Percentiles rank a stretch among this genome's conserved stretches.
These are phyloP conservation scores for Sideroxylon spinosum DNA, from an alignment of 179 eudicot genomes.

Conservation along the genomic window DNA sequence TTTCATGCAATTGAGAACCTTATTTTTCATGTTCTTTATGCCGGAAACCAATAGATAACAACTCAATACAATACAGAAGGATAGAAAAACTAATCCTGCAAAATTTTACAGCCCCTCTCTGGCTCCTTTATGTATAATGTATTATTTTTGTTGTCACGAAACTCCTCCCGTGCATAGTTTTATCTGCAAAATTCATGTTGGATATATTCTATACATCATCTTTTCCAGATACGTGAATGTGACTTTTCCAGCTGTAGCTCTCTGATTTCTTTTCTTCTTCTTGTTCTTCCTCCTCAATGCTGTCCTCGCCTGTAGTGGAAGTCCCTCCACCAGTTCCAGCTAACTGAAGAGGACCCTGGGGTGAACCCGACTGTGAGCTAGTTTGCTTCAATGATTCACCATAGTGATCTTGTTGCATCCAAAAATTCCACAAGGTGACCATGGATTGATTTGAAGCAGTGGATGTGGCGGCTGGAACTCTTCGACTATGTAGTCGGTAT, in stretches of 20 bases:
- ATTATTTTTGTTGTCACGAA: slow-evolving; percentile 5
- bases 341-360: slow-evolving; percentile 56
- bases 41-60: background rate
- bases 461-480: slow-evolving; percentile 29
- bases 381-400: slow-evolving; percentile 41
- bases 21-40: background rate
- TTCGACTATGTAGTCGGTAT: slow-evolving; percentile 64
- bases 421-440: slow-evolving; percentile 23
- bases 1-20: slow-evolving; percentile 24
- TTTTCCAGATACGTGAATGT: slow-evolving; percentile 25
- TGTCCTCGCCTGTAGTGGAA: slow-evolving; percentile 40
- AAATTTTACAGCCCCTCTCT: slow-evolving; percentile 32
- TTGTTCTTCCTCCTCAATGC: slow-evolving; percentile 32
- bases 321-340: slow-evolving; percentile 33
- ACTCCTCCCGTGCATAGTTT: slow-evolving; percentile 22
- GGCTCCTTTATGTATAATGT: slow-evolving; percentile 18
- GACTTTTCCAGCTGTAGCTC: slow-evolving; percentile 47
- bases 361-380: slow-evolving; percentile 53
- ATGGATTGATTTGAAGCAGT: slow-evolving; percentile 13
- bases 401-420: slow-evolving; percentile 29
- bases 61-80: slow-evolving; percentile 19
- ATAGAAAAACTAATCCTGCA: slow-evolving; percentile 50
- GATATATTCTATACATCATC: slow-evolving; percentile 39
- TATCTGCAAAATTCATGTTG: slow-evolving; percentile 44
- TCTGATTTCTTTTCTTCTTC: slow-evolving; percentile 50